Conservation (phyloP, 306 rosid species). For the Hippophae gyantsensis region DNA sequence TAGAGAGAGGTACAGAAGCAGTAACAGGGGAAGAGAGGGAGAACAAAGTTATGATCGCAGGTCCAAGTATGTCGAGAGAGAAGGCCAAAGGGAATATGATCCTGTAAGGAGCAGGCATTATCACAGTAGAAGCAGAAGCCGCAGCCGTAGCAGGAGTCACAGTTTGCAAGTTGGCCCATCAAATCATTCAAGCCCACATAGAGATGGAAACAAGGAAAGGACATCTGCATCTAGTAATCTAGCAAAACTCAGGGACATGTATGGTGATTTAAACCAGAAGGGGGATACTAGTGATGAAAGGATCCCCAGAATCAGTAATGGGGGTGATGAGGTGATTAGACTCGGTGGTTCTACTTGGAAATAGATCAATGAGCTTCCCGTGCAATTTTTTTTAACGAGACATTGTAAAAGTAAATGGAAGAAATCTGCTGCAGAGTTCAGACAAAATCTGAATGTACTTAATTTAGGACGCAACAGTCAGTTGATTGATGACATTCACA, state of each 20-base stretch:
- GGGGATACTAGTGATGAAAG: constrained; percentile 44
- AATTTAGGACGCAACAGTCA: too few relatives aligned
- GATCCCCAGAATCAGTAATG: constrained; percentile 41
- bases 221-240: constrained; percentile 62
- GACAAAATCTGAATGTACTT: too few relatives aligned
- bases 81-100: constrained; percentile 57
- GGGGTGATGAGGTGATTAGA: constrained; percentile 83
- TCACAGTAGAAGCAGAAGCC: constrained; percentile 49
- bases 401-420: too few relatives aligned
- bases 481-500: too few relatives aligned
- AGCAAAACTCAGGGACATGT: constrained; percentile 83
- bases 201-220: constrained; percentile 48
- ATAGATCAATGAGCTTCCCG: constrained; percentile 11
- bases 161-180: constrained; percentile 54
- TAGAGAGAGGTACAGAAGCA: constrained; percentile 24
- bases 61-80: constrained; percentile 45
- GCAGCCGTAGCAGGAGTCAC: constrained; percentile 47
- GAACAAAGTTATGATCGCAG: constrained; percentile 33
- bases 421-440: too few relatives aligned
- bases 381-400: too few relatives aligned
- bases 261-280: constrained; percentile 64
- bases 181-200: constrained; percentile 39
- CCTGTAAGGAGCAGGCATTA: constrained; percentile 41
- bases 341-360: constrained; percentile 66
- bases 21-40: constrained; percentile 32